These are phyloP conservation scores for Fusarium temperatum DNA, from an alignment of 2,329 filamentous ascomycete genomes.

Conservation along the genomic window DNA sequence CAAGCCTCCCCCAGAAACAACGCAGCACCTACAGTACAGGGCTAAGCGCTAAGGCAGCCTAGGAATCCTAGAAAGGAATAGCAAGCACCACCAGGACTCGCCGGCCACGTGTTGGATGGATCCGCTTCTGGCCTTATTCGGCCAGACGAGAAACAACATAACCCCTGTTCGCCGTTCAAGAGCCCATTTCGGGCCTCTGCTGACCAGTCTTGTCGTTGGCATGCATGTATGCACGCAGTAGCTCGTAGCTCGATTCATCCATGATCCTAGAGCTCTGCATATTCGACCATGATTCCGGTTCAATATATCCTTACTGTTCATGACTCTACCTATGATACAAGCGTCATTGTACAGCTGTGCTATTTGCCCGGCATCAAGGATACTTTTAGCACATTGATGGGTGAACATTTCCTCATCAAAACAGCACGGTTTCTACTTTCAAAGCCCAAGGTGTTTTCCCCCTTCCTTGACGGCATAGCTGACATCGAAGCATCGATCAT, in stretches of 20 bases:
- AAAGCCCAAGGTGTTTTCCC: neutral
- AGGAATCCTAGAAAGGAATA: constrained; percentile 13
- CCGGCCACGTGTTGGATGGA: constrained; percentile 41
- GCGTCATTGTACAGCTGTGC: neutral
- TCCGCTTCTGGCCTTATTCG: constrained; percentile 36
- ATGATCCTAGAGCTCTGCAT: constrained; percentile 10
- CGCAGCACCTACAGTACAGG: constrained; percentile 16
- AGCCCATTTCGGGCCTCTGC: constrained; percentile 25
- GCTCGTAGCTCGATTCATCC: constrained; percentile 6
- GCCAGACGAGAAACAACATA: constrained; percentile 33
- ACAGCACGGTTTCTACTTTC: neutral
- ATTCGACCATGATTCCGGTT: constrained; percentile 6
- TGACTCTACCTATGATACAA: neutral
- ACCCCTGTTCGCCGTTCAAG: constrained; percentile 24
- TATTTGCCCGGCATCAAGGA: neutral
- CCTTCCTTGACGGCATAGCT: constrained; percentile 20
- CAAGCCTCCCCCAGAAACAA: neutral
- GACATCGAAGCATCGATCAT: neutral
- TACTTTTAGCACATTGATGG: neutral
- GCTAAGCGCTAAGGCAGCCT: constrained; percentile 21
- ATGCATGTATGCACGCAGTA: neutral
- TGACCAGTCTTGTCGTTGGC: constrained; percentile 19
- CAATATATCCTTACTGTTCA: constrained; percentile 18
- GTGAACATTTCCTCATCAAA: neutral
- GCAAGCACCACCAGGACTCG: constrained; percentile 22